phyloP scores from a whole-genome alignment of 371 early-diverging fungal species.

The Dichotomocladium elegans region DNA sequence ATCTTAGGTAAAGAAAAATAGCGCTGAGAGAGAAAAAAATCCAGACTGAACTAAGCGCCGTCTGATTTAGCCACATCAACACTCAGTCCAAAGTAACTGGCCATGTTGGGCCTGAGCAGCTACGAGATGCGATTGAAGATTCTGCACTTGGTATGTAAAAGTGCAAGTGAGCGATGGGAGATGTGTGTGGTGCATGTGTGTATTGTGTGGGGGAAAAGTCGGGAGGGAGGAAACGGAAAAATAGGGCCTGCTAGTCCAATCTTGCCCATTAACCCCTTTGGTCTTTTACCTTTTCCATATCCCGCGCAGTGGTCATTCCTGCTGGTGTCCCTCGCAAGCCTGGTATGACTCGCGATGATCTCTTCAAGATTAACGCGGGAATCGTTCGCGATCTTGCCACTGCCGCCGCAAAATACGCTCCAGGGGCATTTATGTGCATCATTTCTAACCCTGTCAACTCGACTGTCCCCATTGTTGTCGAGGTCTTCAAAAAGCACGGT shows the following conservation, averaged over 20 bases:
- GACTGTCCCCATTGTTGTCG: slow-evolving; percentile 84
- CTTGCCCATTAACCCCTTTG: no score
- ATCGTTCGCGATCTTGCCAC: slow-evolving; percentile 81
- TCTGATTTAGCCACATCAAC: slow-evolving; percentile 59
- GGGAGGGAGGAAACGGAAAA: slow-evolving; percentile 2
- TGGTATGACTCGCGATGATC: slow-evolving; percentile 89
- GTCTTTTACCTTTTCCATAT: not conserved
- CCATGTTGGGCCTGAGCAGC: slow-evolving; percentile 34
- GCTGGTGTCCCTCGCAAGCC: slow-evolving; percentile 92
- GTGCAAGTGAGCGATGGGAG: not conserved
- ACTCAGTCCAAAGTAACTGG: slow-evolving; percentile 65
- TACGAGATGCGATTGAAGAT: slow-evolving; percentile 47
- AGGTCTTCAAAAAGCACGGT: slow-evolving; percentile 66
- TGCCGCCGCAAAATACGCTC: slow-evolving; percentile 72
- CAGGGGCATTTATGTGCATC: slow-evolving; percentile 77
- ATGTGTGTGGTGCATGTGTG: no score
- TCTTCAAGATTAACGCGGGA: slow-evolving; percentile 88
- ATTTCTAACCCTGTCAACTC: slow-evolving; percentile 95
- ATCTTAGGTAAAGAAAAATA: slow-evolving; percentile 48
- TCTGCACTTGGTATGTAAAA: slow-evolving; percentile 34
- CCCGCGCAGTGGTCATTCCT: slow-evolving; percentile 82
- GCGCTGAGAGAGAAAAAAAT: no score
- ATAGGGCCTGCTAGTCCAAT: not conserved
- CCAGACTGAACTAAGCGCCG: not conserved
- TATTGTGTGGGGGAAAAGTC: not conserved